Percentiles rank a stretch among this genome's conserved stretches.
phyloP scores from a whole-genome alignment of 1,139 yeast genomes.

The Protomyces lactucae-debilis region DNA sequence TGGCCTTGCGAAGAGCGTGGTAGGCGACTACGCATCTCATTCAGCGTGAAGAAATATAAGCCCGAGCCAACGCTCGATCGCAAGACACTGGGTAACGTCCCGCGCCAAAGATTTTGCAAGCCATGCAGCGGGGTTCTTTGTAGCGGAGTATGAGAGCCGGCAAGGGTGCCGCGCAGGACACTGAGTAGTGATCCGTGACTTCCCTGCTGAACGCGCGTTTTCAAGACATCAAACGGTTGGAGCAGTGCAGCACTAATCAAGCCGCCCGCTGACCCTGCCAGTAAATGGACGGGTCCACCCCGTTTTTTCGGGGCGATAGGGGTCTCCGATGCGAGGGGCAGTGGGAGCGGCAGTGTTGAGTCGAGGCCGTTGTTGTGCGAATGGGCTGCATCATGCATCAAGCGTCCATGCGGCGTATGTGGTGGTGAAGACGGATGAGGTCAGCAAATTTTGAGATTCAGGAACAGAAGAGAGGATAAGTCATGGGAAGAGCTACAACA shows the following conservation, averaged over 20 bases:
- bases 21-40: conserved; percentile 36
- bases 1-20: conserved; percentile 44
- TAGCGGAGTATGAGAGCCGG: conserved; percentile 38
- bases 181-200: conserved; percentile 77
- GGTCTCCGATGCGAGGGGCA: not conserved
- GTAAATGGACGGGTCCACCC: conserved; percentile 46
- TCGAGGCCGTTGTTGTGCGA: not conserved
- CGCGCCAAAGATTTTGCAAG: conserved; percentile 51
- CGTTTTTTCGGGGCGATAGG: not conserved
- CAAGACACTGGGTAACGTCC: conserved; percentile 83
- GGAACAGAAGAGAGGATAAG: not conserved
- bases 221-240: conserved; percentile 86
- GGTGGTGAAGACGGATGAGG: not conserved
- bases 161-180: conserved; percentile 80
- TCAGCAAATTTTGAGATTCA: not conserved
- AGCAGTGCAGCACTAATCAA: conserved; percentile 71
- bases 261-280: conserved; percentile 86
- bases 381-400: not conserved
- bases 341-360: not conserved
- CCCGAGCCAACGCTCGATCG: conserved; percentile 92
- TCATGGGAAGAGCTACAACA: not conserved
- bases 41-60: conserved; percentile 68
- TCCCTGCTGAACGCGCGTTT: conserved; percentile 80
- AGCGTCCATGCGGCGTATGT: not conserved
- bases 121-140: conserved; percentile 29